Evolutionary conservation across 169 alveolate genomes (phyloP).

Genomic region (Amoebophrya sp.): DNA sequence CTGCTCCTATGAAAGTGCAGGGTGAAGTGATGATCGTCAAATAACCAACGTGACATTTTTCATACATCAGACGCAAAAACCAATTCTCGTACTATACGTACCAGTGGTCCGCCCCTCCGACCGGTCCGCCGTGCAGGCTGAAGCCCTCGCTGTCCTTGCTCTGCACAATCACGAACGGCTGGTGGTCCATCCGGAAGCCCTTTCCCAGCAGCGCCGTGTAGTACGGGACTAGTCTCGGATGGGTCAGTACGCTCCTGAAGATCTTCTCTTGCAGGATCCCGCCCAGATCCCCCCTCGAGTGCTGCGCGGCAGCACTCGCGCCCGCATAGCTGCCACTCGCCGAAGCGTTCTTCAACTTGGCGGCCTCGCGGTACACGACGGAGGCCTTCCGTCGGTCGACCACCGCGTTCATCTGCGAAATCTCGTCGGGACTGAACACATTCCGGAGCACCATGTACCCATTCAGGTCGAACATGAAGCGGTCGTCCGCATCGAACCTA

Average conservation of each 20-base stretch:
- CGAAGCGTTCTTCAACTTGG: not conserved
- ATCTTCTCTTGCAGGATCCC: not conserved
- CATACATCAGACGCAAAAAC: not conserved
- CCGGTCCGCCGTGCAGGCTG: not conserved
- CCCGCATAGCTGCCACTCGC: not conserved
- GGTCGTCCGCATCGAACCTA: no score
- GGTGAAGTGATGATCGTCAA: not conserved
- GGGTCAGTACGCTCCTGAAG: not conserved
- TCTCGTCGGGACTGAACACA: no score
- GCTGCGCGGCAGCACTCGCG: not conserved
- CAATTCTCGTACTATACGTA: not conserved
- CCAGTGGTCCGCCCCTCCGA: not conserved
- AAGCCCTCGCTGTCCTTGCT: not conserved
- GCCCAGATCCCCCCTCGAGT: not conserved
- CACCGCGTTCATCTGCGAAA: not conserved
- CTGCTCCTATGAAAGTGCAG: not conserved
- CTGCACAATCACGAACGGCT: not conserved
- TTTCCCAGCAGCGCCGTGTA: not conserved
- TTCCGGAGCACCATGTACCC: not conserved
- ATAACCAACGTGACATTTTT: not conserved
- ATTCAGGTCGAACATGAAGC: not conserved
- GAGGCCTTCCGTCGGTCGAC: not conserved
- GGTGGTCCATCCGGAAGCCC: slow-evolving; percentile 3
- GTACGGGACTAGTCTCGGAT: not conserved
- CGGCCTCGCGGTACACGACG: not conserved